phyloP scores from a whole-genome alignment of 1,284 basidiomycete species.

The Meripilus lineatus region DNA sequence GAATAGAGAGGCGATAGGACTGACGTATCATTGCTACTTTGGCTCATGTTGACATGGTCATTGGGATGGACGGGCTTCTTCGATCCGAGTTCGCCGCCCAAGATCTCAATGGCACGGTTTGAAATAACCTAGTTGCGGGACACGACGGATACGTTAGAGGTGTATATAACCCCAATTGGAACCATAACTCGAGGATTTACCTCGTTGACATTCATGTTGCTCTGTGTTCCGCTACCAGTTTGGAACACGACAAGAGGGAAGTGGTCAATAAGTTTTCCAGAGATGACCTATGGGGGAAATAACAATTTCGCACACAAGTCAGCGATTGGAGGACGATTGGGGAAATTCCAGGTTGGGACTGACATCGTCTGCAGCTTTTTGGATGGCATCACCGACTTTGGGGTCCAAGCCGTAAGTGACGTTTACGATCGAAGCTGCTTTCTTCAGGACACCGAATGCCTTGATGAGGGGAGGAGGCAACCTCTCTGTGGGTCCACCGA shows the following conservation, averaged over 20 bases:
- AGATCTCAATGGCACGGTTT: slow-evolving; percentile 96
- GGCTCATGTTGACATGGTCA: slow-evolving; percentile 99
- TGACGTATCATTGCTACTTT: slow-evolving; percentile 97
- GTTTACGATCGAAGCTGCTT: slow-evolving; percentile 94
- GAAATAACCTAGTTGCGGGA: slow-evolving; percentile 77
- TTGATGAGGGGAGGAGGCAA: slow-evolving; percentile 94
- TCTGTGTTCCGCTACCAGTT: slow-evolving; percentile 98
- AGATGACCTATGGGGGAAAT: slow-evolving; percentile 69
- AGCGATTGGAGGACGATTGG: slow-evolving; percentile 2
- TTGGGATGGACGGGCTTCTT: slow-evolving; percentile 99
- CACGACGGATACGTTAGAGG: background rate
- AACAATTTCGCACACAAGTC: background rate
- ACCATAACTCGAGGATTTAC: slow-evolving; percentile 29
- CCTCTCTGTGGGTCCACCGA: slow-evolving; percentile 90
- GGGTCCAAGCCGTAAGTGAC: slow-evolving; percentile 87
- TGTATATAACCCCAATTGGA: background rate
- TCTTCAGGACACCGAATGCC: slow-evolving; percentile 97
- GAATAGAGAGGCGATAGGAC: slow-evolving; percentile 17
- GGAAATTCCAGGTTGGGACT: slow-evolving; percentile 17
- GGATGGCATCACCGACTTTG: slow-evolving; percentile 87
- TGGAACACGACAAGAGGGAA: slow-evolving; percentile 99
- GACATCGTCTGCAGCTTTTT: slow-evolving; percentile 92
- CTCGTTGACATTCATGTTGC: slow-evolving; percentile 99
- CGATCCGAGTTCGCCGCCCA: slow-evolving; percentile 92
- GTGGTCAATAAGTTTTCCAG: slow-evolving; percentile 90